A percentile compares a stretch with the other conserved stretches of the same genome.
Conservation (phyloP, 176 grass and related monocot species). For the Cenchrus purpureus region DNA sequence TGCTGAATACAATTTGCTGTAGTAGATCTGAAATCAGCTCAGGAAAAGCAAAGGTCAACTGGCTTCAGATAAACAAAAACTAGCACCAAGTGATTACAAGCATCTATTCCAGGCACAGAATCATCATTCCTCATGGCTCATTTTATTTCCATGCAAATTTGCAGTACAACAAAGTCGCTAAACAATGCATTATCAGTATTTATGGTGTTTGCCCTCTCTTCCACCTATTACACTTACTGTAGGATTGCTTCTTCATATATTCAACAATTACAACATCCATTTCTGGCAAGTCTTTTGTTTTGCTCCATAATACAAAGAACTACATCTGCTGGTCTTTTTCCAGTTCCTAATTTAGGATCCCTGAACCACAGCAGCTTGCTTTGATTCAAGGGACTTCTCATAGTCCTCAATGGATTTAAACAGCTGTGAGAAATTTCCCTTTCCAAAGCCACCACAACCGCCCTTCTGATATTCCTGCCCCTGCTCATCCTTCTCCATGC, state of each 20-base stretch:
- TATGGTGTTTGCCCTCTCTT: background rate
- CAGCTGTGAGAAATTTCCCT: slow-evolving; percentile 91
- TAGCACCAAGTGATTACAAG: slow-evolving; percentile 8
- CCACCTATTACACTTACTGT: slow-evolving; percentile 30
- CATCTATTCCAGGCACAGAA: background rate
- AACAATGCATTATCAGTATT: slow-evolving; percentile 5
- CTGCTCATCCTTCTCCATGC: slow-evolving; percentile 72
- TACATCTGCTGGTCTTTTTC: background rate
- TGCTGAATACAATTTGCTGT: slow-evolving; percentile 13
- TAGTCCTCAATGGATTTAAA: slow-evolving; percentile 93
- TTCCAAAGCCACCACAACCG: slow-evolving; percentile 78
- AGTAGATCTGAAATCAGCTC: slow-evolving; percentile 13
- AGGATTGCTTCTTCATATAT: slow-evolving; percentile 16
- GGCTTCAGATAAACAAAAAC: background rate
- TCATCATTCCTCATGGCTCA: slow-evolving; percentile 4
- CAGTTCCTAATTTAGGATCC: slow-evolving; percentile 37
- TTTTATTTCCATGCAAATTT: slow-evolving; percentile 31
- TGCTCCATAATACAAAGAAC: slow-evolving; percentile 38
- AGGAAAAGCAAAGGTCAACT: background rate
- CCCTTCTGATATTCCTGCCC: slow-evolving; percentile 85
- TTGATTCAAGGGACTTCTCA: slow-evolving; percentile 82
- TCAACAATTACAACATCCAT: background rate
- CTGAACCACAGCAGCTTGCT: slow-evolving; percentile 47
- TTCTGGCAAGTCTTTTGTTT: background rate
- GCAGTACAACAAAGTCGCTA: background rate